Conservation (phyloP, 495 filamentous ascomycete species). For the Aspergillus wentii region DNA sequence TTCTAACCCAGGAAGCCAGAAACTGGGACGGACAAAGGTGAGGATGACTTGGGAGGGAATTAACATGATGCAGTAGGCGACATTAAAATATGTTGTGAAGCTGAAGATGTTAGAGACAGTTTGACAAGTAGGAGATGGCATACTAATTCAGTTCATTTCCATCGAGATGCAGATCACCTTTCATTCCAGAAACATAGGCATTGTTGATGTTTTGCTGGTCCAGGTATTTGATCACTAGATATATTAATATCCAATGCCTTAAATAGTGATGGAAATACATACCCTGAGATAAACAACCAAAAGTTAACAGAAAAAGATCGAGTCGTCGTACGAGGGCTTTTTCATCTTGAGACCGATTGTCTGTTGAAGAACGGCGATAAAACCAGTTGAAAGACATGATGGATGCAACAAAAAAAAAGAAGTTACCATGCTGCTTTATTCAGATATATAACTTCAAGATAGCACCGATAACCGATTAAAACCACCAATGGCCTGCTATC, state of each 20-base stretch:
- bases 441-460: too few species aligned
- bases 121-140: not conserved
- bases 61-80: conserved; percentile 56
- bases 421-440: not conserved
- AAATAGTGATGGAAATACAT: not conserved
- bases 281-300: conserved; percentile 30
- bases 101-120: conserved; percentile 5
- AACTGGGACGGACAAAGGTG: conserved; percentile 47
- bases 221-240: conserved; percentile 45
- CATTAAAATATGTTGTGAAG: conserved; percentile 49
- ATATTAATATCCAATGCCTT: conserved; percentile 2
- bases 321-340: conserved; percentile 27
- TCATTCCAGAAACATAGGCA: conserved; percentile 43
- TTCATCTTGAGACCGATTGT: conserved; percentile 18
- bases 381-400: conserved; percentile 18
- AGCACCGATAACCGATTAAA: too few species aligned
- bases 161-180: conserved; percentile 19
- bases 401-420: not conserved
- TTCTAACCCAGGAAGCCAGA: conserved; percentile 52
- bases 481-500: too few species aligned
- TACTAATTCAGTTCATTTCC: conserved; percentile 40
- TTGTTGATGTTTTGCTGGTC: conserved; percentile 53
- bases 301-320: conserved; percentile 24
- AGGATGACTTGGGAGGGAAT: conserved; percentile 55
- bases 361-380: conserved; percentile 7